A percentile compares a stretch with the other conserved stretches of the same genome.
Conservation (phyloP, 169 alveolate genomes). For the Eimeria necatrix region DNA sequence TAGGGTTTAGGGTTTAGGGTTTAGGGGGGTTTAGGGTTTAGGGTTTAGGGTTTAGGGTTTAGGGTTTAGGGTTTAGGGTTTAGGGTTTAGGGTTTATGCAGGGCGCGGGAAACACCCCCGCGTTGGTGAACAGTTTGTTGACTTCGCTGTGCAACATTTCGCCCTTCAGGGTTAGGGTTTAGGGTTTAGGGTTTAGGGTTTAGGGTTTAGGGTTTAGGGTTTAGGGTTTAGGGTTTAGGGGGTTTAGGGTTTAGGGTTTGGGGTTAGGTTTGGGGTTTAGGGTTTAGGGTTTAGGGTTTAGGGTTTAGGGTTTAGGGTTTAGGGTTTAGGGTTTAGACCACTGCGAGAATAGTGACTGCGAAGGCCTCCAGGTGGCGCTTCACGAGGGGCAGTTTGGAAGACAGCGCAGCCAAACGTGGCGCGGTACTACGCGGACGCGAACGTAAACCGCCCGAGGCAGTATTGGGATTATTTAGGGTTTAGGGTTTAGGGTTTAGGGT, state of each 20-base stretch:
- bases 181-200: constrained; percentile 24
- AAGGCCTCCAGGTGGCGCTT: too few relatives aligned
- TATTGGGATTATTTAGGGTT: too few relatives aligned
- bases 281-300: constrained; percentile 2
- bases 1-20: too few relatives aligned
- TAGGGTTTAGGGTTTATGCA: not conserved
- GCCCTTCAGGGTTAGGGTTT: not conserved
- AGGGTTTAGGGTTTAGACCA: too few relatives aligned
- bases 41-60: not conserved
- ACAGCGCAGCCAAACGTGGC: too few relatives aligned
- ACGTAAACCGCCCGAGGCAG: too few relatives aligned
- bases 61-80: not conserved
- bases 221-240: not conserved
- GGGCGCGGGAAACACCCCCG: too few relatives aligned
- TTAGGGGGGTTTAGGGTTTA: not conserved
- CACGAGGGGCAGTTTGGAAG: too few relatives aligned
- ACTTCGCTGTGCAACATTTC: constrained; percentile 32
- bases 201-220: constrained; percentile 9
- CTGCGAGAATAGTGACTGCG: too few relatives aligned
- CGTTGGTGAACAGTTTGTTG: not conserved
- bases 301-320: constrained; percentile 4
- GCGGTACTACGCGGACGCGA: too few relatives aligned
- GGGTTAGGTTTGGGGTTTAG: not conserved
- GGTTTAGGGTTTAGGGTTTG: not conserved
- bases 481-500: too few relatives aligned